Evolutionary conservation across 164 flowering plant genomes (phyloP), one percentile per base, ranked within the genome.

Genomic region (Umbilicus rupestris): DNA sequence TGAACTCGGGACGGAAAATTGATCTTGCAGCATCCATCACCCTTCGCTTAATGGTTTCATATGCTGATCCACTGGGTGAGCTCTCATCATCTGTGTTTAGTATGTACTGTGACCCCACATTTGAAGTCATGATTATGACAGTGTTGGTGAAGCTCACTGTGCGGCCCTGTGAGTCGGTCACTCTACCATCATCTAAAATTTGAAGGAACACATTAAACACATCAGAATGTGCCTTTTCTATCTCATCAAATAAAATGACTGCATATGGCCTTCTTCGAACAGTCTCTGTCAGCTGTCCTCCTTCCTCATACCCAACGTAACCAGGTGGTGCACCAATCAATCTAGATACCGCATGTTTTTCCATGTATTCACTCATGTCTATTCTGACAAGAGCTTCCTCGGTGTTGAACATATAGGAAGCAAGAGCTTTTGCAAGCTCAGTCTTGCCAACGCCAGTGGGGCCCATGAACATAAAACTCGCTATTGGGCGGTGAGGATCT

Each of bases 401-500:
- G 7, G 99, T 91, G 77, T 89, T 88, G 77, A 95, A 95, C 84
- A 91, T 16, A 74, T 88, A 87, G 39, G 97, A 78, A 15, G 99
- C 97, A 46, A 95, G 87, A 33, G 99, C 92, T 71, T 95, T 95
- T 1, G 99, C 99, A 3, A 95, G 79, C 72, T 95, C 99, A 1
- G 99, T 91, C 76, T 92, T 95, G n/a, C 99, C 99, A 73, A 91
- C 99, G 31, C 97, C 99, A n/a, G 99, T 94, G 7, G 99, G 99
- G 68, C 97, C 99, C 99, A 91, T 91, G 79, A 92, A 94, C 97
- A 91, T 94, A 73, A 94, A 94, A 77, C 99, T 94, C 37, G 99
- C 99, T 65, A 94, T 94, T 7, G 99, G 99, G 24, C 96, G 96
- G 62, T 83, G 82, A 45, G 99, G 99, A 77, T 94, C 96, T 44